A percentile compares a stretch with the other conserved stretches of the same genome.
These are phyloP conservation scores for Lachancea waltii DNA, from an alignment of 805 yeast genomes.

Conservation along the genomic window DNA sequence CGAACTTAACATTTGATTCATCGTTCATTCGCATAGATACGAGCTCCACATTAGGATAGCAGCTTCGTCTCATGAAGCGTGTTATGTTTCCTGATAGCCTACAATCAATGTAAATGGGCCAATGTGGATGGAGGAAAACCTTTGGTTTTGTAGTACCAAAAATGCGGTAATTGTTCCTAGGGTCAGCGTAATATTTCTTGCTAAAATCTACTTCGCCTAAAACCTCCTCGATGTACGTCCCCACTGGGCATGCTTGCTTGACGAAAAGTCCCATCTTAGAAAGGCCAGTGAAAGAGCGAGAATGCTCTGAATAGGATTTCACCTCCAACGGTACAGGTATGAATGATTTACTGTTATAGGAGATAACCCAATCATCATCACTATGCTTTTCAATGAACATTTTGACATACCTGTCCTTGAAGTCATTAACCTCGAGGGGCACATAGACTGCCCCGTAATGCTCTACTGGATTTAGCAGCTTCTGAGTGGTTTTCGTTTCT, in stretches of 20 bases:
- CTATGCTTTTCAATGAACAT: conserved; percentile 48
- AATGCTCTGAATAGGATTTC: conserved; percentile 51
- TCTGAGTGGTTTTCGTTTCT: conserved; percentile 6
- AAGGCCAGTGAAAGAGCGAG: conserved; percentile 59
- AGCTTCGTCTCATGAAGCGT: conserved; percentile 67
- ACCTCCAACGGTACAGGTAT: conserved; percentile 35
- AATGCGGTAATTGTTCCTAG: conserved; percentile 66
- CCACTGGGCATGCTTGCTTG: conserved; percentile 36
- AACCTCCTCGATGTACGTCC: conserved; percentile 51
- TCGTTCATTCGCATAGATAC: conserved; percentile 37
- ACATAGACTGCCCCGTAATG: conserved; percentile 31
- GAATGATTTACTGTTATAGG: conserved; percentile 16
- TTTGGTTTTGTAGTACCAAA: conserved; percentile 65
- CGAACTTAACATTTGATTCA: conserved; percentile 42
- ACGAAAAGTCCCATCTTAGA: conserved; percentile 59
- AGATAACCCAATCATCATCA: conserved; percentile 35
- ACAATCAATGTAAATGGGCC: conserved; percentile 71
- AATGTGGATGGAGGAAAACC: conserved; percentile 48
- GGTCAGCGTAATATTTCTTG: conserved; percentile 54
- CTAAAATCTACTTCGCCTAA: conserved; percentile 69
- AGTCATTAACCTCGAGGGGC: conserved; percentile 34
- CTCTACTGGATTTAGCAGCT: conserved; percentile 34
- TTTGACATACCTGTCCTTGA: conserved; percentile 38
- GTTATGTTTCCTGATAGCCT: conserved; percentile 70
- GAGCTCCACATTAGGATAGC: conserved; percentile 69